A percentile compares a stretch with the other conserved stretches of the same genome.
These are phyloP conservation scores for Chlorella sp. DNA, from an alignment of 139 green algal genomes.

Conservation along the genomic window DNA sequence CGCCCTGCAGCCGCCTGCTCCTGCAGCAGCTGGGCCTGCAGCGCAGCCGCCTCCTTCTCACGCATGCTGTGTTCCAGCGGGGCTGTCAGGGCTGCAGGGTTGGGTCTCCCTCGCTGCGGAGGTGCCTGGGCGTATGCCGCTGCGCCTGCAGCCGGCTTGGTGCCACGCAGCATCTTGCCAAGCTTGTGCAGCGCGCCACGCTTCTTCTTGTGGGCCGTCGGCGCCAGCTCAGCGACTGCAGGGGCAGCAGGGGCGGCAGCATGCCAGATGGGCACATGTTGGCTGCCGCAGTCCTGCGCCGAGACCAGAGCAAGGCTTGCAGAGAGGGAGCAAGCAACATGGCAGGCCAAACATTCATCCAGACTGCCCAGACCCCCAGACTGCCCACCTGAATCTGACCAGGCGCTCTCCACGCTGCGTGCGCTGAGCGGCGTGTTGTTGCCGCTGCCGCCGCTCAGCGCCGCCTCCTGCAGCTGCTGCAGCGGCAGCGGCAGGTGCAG, in stretches of 20 bases:
- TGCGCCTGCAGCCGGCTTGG: too few relatives aligned
- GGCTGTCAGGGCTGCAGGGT: slow-evolving; percentile 7
- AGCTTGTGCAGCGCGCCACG: slow-evolving; percentile 38
- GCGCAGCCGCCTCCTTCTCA: slow-evolving; percentile 1
- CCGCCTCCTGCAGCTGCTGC: slow-evolving; percentile 18
- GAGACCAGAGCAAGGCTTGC: too few relatives aligned
- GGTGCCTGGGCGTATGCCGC: not conserved
- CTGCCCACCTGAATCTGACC: slow-evolving; percentile 21
- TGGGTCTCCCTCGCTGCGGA: not conserved
- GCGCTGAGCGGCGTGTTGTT: not conserved
- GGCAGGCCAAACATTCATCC: not conserved
- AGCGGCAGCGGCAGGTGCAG: slow-evolving; percentile 6
- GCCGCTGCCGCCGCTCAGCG: not conserved
- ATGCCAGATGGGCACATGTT: too few relatives aligned
- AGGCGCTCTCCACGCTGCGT: not conserved
- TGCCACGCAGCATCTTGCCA: slow-evolving; percentile 32
- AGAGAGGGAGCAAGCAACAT: too few relatives aligned
- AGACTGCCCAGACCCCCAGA: not conserved
- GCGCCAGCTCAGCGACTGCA: slow-evolving; percentile 19
- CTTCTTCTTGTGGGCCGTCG: slow-evolving; percentile 24
- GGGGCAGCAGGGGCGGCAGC: not conserved
- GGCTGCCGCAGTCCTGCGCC: too few relatives aligned
- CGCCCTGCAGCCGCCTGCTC: not conserved
- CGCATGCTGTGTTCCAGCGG: slow-evolving; percentile 29
- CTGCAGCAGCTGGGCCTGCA: slow-evolving; percentile 24